These are phyloP conservation scores for Rhododendron molle DNA, from an alignment of 148 eudicot genomes.

Conservation along the genomic window DNA sequence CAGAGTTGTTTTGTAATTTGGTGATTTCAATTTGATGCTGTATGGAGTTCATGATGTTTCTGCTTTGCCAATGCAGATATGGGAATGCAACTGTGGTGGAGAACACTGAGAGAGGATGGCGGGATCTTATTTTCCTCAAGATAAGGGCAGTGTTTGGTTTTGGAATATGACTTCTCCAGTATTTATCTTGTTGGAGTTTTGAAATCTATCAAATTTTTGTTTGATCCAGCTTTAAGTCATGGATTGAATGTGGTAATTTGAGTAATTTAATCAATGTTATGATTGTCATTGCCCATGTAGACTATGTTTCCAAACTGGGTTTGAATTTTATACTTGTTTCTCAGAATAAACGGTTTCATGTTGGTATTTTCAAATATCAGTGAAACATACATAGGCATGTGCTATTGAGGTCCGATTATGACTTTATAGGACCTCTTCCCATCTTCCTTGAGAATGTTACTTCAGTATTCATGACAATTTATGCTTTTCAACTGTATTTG, in stretches of 20 bases:
- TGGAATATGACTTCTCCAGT: slow-evolving; percentile 46
- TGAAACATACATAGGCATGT: not conserved
- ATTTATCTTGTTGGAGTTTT: not conserved
- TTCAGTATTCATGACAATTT: not conserved
- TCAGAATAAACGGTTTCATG: not conserved
- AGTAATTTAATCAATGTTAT: not conserved
- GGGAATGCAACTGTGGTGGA: slow-evolving; percentile 97
- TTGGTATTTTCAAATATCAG: not conserved
- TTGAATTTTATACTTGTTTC: not conserved
- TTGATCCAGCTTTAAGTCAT: slow-evolving; percentile 10
- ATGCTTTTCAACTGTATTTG: not conserved
- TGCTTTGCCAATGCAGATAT: slow-evolving; percentile 45
- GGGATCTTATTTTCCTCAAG: slow-evolving; percentile 91
- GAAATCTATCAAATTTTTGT: not conserved
- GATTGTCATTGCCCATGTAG: not conserved
- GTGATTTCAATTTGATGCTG: not conserved
- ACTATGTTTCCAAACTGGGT: not conserved
- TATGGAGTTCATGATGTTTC: not conserved
- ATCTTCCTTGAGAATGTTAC: too few species aligned
- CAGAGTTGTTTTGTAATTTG: not conserved
- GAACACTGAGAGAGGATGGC: slow-evolving; percentile 98
- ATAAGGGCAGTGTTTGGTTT: slow-evolving; percentile 94
- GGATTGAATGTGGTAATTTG: slow-evolving; percentile 7
- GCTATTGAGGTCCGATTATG: not conserved
- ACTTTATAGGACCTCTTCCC: not conserved